Percentiles rank a stretch among this genome's conserved stretches.
phyloP scores from a whole-genome alignment of 306 rosid species.

The Lithocarpus polystachyus region DNA sequence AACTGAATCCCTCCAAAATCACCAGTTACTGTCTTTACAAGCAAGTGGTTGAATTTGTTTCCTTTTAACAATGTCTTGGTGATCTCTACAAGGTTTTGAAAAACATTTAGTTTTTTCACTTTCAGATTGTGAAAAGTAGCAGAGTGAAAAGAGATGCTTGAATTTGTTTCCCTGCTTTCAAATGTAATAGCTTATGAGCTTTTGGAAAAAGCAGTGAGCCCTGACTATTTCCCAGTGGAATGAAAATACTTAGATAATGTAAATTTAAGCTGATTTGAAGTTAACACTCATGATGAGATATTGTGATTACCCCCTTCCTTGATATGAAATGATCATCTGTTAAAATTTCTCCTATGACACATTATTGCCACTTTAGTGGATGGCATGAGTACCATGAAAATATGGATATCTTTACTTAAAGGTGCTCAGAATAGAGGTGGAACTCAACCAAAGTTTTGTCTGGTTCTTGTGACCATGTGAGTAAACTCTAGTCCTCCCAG shows the following conservation, averaged over 20 bases:
- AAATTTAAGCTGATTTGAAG: not conserved
- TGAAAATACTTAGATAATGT: not conserved
- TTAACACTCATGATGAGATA: not conserved
- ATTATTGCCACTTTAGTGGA: too few species aligned
- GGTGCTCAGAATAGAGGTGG: not conserved
- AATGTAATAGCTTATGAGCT: not conserved
- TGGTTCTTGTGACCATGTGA: slow-evolving; percentile 14
- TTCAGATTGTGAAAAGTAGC: not conserved
- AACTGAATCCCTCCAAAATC: not conserved
- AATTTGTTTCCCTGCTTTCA: not conserved
- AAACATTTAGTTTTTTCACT: not conserved
- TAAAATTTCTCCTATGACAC: not conserved
- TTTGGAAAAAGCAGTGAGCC: not conserved
- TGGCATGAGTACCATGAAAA: not conserved
- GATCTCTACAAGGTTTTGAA: not conserved
- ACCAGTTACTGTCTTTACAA: not conserved
- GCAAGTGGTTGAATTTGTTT: not conserved
- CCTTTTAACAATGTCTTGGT: not conserved
- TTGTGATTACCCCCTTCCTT: not conserved
- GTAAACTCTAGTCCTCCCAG: slow-evolving; percentile 4
- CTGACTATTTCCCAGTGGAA: not conserved
- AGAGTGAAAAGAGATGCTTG: not conserved
- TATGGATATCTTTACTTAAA: not conserved
- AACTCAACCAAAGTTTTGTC: not conserved
- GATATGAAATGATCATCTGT: not conserved